Evolutionary conservation across 2,329 filamentous ascomycete species (phyloP), one percentile per base, ranked within the genome.

Genomic region (Venturia carpophila): DNA sequence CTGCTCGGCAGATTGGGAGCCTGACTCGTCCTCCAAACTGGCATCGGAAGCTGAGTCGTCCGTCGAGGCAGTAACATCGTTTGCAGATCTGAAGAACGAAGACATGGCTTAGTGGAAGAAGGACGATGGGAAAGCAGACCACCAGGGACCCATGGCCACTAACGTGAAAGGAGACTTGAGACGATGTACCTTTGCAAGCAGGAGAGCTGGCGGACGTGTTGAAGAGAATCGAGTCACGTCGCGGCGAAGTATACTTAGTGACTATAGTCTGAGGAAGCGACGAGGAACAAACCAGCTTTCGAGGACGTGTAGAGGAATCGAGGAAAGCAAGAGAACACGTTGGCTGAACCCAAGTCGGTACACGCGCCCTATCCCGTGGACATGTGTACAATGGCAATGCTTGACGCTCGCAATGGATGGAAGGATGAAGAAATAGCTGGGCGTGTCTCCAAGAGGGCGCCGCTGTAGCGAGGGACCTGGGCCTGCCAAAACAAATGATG

Each of bases 41-140:
- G 55, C 43, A 42, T 60, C 30, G 19, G 55, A 45, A 42, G 30
- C 56, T 17, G 27, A 47, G 19, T 45, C 45, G 13, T 66, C 60
- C 34, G 49, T 39, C 17, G 66, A 66, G 30, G 62, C 42, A 19
- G 62, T 67, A 17, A 62, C 62, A 64, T 64, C 66, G 41, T 63
- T 60, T 30, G 65, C 60, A 49, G 60, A 68, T 10, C 68, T 68
- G 64, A 71, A 72, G 60, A 68, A 69, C n/a, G 67, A 67, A 21
- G 67, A 52, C 60, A 68, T 65, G 30, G 60, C 56, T 65, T 30
- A 63, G 41, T 27, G 61, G 30, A 66, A 62, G 15, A 67, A 64
- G 24, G 67, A 66, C 34, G 52, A n/a, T 37, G 17, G 37, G 30
- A n/a, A n/a, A 37, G 52, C 27, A n/a, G 21, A n/a, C 15, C 27